Base-by-base conservation (phyloP, 1,139 yeast genomes). In the Kurtzmaniella quercitrusa region DNA sequence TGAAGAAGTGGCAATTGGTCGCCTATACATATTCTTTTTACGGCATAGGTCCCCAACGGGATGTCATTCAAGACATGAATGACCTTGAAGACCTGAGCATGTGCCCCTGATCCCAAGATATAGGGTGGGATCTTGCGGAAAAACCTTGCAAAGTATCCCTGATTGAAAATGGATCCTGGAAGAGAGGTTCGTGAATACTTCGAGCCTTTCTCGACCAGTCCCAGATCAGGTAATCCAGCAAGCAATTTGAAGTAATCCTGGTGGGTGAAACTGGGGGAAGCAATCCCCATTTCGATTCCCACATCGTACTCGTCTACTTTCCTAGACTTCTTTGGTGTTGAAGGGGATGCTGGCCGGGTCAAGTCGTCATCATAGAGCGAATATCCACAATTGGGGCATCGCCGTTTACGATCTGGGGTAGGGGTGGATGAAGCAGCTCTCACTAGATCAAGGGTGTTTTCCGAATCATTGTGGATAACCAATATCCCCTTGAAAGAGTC, bases 11-110 rank as follows among this genome's bases (percentile, higher is more conserved):
- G 71, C 45, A 81, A 73, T 53, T 85, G 82, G 53, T 85, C 80
- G 0, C 96, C 96, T 39, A 90, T 85, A 7, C 93, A 83, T 6
- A 90, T 87, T 52, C 90, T 80, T 54, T 90, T 90, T 42, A 89
- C 69, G 0, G 96, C 96, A 69, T 85, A 90, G 0, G 79, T 68
- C 0, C 97, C 97, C 34, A 90, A 60, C 16, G 82, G 75, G 21
- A 83, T 75, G 8, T 83, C 83, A 51, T 86, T 84, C 27, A 90
- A 71, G 17, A 78, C 75, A 59, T 90, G 97, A 46, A 82, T 86
- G 8, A 90, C 97, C 55, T 88, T 79, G 56, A 78, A 85, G 2
- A 90, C 96, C 25, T 85, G 80, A 0, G 95, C 95, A 49, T 88
- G 79, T 8, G 95, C 86, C 0, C 96, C 97, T 34, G 84, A 74